These are phyloP conservation scores for Hirschioporus abietinus DNA, from an alignment of 768 basidiomycete species.

Conservation along the genomic window DNA sequence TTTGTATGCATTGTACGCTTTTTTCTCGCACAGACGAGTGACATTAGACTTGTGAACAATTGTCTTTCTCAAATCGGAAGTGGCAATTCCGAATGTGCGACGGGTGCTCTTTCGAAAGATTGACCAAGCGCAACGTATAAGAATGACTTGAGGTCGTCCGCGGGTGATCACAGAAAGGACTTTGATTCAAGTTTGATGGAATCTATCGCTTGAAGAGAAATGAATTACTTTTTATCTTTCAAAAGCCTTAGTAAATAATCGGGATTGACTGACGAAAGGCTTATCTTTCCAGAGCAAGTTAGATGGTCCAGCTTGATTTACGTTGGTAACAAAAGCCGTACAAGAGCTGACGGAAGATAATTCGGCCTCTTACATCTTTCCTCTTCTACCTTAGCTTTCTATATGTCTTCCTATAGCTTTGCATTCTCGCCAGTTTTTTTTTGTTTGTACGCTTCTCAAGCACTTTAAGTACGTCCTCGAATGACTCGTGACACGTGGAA, in stretches of 20 bases:
- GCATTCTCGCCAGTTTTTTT: no score
- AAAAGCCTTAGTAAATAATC: neutral
- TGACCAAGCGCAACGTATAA: neutral
- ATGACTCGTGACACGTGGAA: neutral
- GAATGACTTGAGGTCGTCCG: constrained; percentile 3
- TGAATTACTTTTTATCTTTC: neutral
- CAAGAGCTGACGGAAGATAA: no score
- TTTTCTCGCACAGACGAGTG: no score
- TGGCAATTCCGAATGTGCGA: no score
- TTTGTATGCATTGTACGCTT: no score
- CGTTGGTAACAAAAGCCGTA: no score
- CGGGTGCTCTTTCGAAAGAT: neutral
- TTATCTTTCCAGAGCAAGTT: neutral
- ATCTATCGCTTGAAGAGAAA: neutral
- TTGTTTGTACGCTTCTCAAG: neutral
- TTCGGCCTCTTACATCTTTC: no score
- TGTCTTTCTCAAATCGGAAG: no score
- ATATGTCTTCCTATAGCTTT: no score
- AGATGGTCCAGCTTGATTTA: no score
- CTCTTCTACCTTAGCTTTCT: no score
- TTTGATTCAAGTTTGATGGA: neutral
- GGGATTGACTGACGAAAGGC: neutral
- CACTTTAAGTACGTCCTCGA: neutral
- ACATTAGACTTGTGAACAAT: no score
- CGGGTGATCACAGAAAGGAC: neutral